These are phyloP conservation scores for Ramaria sp. DNA, from an alignment of 768 basidiomycete genomes.

Conservation along the genomic window DNA sequence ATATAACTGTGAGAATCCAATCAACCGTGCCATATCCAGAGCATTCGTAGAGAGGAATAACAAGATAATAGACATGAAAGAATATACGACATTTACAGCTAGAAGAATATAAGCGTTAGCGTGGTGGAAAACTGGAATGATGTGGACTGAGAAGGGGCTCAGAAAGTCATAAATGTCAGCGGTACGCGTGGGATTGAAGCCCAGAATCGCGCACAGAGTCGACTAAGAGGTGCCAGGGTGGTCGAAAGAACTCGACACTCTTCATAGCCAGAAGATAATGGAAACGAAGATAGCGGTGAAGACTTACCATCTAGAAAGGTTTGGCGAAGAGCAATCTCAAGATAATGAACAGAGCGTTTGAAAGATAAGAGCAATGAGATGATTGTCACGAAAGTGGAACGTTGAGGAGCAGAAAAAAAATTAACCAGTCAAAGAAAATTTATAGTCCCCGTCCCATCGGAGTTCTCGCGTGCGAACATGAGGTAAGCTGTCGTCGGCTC, in stretches of 20 bases:
- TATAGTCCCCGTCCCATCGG: constrained; percentile 2
- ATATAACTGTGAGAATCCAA: no score
- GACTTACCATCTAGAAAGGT: neutral
- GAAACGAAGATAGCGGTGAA: constrained; percentile 9
- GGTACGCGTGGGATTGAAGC: constrained; percentile 33
- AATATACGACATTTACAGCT: no score
- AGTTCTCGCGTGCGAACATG: neutral
- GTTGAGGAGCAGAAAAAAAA: neutral
- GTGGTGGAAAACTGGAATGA: neutral
- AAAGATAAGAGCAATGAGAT: neutral
- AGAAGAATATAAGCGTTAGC: neutral
- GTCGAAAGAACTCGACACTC: constrained; percentile 69
- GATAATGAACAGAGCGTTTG: neutral
- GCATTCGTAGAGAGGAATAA: no score
- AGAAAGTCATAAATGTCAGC: constrained; percentile 70
- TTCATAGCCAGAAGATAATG: constrained; percentile 37
- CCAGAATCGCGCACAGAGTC: constrained; percentile 40
- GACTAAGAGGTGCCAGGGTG: constrained; percentile 89
- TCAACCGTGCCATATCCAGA: no score
- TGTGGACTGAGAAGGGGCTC: constrained; percentile 20
- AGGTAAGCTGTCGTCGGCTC: neutral
- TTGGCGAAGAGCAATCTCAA: no score
- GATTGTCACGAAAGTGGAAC: neutral
- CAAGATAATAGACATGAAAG: no score
- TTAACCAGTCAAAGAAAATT: constrained; percentile 1